These are phyloP conservation scores for Rutstroemia sp. DNA, from an alignment of 2,329 filamentous ascomycete genomes.

Conservation along the genomic window DNA sequence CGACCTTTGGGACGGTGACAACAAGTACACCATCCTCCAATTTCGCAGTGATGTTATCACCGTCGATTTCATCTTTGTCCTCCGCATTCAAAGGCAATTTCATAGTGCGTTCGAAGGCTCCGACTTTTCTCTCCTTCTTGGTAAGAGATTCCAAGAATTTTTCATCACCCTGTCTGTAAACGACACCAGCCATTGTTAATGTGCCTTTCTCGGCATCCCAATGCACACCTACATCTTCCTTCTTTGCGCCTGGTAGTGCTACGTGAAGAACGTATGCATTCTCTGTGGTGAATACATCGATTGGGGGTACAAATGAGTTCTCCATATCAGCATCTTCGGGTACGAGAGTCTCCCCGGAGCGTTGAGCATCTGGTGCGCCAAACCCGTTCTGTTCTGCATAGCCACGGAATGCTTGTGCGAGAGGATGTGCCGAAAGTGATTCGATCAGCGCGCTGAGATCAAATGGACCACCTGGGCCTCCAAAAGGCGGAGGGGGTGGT, in stretches of 20 bases:
- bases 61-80: constrained; percentile 56
- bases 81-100: constrained; percentile 46
- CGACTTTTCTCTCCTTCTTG: constrained; percentile 59
- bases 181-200: constrained; percentile 63
- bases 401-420: constrained; percentile 24
- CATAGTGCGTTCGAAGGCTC: constrained; percentile 66
- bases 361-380: constrained; percentile 12
- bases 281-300: constrained; percentile 68
- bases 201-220: constrained; percentile 64
- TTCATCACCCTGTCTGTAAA: constrained; percentile 65
- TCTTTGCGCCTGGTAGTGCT: constrained; percentile 70
- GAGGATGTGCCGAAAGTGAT: constrained; percentile 21
- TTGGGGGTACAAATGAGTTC: constrained; percentile 52
- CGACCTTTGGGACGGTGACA: constrained; percentile 69
- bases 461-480: constrained; percentile 19
- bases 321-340: constrained; percentile 22
- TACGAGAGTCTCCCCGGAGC: constrained; percentile 19
- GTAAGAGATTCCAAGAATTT: constrained; percentile 57
- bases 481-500: constrained; percentile 19
- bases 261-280: constrained; percentile 60
- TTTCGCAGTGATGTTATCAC: constrained; percentile 61
- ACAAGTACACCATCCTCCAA: constrained; percentile 72
- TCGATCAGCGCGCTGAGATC: constrained; percentile 24
- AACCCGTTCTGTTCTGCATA: constrained; percentile 22
- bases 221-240: constrained; percentile 68